phyloP scores from a whole-genome alignment of 1,284 basidiomycete species.

The Ganoderma meredithae region DNA sequence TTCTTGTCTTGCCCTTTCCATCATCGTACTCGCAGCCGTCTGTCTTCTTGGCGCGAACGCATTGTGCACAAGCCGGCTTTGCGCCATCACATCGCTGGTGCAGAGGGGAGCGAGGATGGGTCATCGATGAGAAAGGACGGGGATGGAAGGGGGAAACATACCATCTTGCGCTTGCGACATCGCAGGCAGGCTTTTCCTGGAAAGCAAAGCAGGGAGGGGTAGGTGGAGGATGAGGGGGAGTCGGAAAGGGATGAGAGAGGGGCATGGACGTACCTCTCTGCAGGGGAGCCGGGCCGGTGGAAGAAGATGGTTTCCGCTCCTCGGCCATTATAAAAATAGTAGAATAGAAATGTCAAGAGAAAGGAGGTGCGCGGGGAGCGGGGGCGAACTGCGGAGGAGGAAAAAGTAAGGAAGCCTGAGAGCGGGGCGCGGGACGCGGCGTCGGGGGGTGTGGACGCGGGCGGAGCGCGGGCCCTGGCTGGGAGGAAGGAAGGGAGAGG shows the following conservation, averaged over 20 bases:
- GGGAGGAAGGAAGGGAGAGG: constrained; percentile 14
- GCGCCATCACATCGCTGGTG: constrained; percentile 51
- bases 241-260: constrained; percentile 5
- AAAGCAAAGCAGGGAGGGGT: constrained; percentile 14
- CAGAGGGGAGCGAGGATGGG: background rate
- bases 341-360: constrained; percentile 39
- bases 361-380: constrained; percentile 39
- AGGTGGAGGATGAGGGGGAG: constrained; percentile 10
- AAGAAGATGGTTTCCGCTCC: constrained; percentile 39
- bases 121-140: constrained; percentile 8
- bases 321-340: constrained; percentile 49
- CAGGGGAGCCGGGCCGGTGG: constrained; percentile 40
- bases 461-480: constrained; percentile 14
- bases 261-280: constrained; percentile 41
- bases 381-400: constrained; percentile 35
- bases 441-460: constrained; percentile 9
- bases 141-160: constrained; percentile 40
- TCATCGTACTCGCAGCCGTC: constrained; percentile 55
- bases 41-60: constrained; percentile 49
- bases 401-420: constrained; percentile 32
- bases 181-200: constrained; percentile 71
- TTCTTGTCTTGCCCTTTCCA: constrained; percentile 54
- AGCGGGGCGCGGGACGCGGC: constrained; percentile 25
- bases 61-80: constrained; percentile 53
- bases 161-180: constrained; percentile 84